Percentiles rank a stretch among this genome's conserved stretches.
These are phyloP conservation scores for Dactylellina drechsleri DNA, from an alignment of 2,329 filamentous ascomycete species.

Conservation along the genomic window DNA sequence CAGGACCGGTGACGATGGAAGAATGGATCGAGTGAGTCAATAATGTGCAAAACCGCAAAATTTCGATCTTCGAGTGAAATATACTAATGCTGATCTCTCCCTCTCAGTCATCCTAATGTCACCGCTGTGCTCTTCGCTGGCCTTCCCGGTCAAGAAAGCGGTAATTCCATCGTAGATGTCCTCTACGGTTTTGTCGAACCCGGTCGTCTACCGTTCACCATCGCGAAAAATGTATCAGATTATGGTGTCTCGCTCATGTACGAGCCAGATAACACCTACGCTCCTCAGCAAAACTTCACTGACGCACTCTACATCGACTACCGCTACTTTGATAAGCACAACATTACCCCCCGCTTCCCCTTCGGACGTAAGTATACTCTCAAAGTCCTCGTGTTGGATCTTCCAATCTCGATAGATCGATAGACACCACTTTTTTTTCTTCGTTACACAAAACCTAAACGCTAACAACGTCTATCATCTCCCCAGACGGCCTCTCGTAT, in stretches of 20 bases:
- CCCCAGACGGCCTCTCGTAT: slow-evolving; percentile 74
- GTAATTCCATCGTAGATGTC: slow-evolving; percentile 78
- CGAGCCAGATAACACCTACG: slow-evolving; percentile 43
- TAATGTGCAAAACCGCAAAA: not conserved
- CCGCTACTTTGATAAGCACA: slow-evolving; percentile 75
- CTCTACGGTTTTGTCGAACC: slow-evolving; percentile 70
- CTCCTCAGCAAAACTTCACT: slow-evolving; percentile 67
- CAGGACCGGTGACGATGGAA: slow-evolving; percentile 71
- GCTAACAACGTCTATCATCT: slow-evolving; percentile 7
- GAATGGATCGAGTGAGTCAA: slow-evolving; percentile 65
- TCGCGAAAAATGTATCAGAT: slow-evolving; percentile 65
- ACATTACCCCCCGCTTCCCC: slow-evolving; percentile 77
- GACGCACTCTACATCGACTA: slow-evolving; percentile 88
- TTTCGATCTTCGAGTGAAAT: not conserved
- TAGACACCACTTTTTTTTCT: slow-evolving; percentile 66
- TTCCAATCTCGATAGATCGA: too few species aligned
- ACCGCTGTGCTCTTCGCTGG: slow-evolving; percentile 80
- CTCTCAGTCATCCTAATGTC: slow-evolving; percentile 70
- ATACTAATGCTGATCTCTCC: not conserved
- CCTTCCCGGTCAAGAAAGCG: slow-evolving; percentile 78
- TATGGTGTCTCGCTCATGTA: slow-evolving; percentile 60
- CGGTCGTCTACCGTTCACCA: slow-evolving; percentile 67
- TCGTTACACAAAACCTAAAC: slow-evolving; percentile 19
- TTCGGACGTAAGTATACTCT: slow-evolving; percentile 70
- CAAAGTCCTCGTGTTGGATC: not conserved